A percentile compares a stretch with the other conserved stretches of the same genome.
Evolutionary conservation across 2,329 filamentous ascomycete species (phyloP).

Genomic region (Xylaria digitata): DNA sequence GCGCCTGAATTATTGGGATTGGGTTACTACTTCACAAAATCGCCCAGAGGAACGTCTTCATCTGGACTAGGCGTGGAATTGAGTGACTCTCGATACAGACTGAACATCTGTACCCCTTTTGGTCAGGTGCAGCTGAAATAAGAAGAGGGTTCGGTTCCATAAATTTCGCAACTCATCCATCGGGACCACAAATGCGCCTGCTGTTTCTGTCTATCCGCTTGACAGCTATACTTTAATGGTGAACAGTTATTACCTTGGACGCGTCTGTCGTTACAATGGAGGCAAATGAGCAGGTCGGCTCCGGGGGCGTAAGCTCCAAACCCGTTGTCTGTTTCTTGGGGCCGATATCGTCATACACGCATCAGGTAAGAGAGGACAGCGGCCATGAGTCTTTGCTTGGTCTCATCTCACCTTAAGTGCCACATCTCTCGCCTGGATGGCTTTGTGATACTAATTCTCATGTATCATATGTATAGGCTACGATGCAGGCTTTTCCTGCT

Average conservation of each 20-base stretch:
- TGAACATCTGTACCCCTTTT: neutral
- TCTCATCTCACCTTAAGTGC: conserved; percentile 27
- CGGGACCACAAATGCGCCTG: neutral
- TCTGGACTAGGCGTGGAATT: too few species aligned
- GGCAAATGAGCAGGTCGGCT: conserved; percentile 19
- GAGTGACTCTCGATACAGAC: neutral
- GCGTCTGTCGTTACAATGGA: conserved; percentile 31
- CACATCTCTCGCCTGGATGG: too few species aligned
- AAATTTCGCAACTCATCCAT: neutral
- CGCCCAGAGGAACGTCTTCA: neutral
- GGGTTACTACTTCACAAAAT: neutral
- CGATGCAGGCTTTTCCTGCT: conserved; percentile 60
- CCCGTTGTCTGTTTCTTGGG: conserved; percentile 63
- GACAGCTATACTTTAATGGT: neutral
- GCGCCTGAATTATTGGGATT: neutral
- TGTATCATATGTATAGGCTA: conserved; percentile 52
- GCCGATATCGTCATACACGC: conserved; percentile 62
- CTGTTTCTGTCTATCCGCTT: neutral
- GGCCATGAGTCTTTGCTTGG: neutral
- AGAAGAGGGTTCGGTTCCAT: neutral
- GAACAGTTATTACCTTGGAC: neutral
- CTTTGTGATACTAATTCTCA: neutral
- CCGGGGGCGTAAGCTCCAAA: conserved; percentile 43
- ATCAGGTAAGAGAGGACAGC: conserved; percentile 56
- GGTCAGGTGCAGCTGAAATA: neutral